Evolutionary conservation across 257 asterid species (phyloP).

Genomic region (Jacaranda mimosifolia): DNA sequence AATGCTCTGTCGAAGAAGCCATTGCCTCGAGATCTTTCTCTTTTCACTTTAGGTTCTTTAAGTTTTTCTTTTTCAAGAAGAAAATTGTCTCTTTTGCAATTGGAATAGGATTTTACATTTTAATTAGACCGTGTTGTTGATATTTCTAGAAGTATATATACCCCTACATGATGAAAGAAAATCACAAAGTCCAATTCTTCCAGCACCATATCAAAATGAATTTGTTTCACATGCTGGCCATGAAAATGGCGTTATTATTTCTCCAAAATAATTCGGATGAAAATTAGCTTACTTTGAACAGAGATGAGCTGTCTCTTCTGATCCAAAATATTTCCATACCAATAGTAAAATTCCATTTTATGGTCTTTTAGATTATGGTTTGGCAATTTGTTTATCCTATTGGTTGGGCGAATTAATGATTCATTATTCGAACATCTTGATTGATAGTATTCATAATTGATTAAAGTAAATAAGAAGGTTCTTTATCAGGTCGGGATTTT

Average conservation of each 20-base stretch:
- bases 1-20: too few relatives aligned
- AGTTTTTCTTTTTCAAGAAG: neutral
- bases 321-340: neutral
- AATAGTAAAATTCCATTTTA: neutral
- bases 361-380: neutral
- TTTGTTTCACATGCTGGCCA: neutral
- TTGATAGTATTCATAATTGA: neutral
- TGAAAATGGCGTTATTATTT: neutral
- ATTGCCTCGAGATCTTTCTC: too few relatives aligned
- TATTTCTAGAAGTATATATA: too few relatives aligned
- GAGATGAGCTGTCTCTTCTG: neutral
- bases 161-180: too few relatives aligned
- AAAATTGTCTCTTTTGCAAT: neutral
- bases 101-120: neutral
- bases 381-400: neutral
- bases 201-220: neutral
- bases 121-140: neutral
- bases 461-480: neutral
- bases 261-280: neutral
- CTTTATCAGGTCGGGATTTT: slow-evolving; percentile 75
- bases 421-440: neutral
- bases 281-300: neutral
- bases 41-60: too few relatives aligned
- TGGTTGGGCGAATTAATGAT: neutral
- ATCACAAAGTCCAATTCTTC: too few relatives aligned